phyloP scores from a whole-genome alignment of 441 rosid species.

The Euphorbia schlechtendalii region DNA sequence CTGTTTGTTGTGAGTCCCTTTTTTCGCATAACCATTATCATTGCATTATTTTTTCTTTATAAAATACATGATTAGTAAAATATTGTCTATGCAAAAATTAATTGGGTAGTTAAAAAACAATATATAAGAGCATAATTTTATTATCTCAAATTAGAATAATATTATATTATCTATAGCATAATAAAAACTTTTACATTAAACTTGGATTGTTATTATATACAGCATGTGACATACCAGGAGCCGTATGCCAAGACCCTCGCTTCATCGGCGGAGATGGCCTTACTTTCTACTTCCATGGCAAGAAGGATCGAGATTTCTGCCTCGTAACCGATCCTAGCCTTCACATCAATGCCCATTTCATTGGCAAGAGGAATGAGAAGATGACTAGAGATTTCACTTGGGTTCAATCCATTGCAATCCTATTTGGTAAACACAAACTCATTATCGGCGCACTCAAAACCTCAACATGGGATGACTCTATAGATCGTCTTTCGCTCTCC shows the following conservation, averaged over 20 bases:
- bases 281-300: slow-evolving; percentile 64
- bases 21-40: neutral
- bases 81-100: too few species aligned
- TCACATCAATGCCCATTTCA: slow-evolving; percentile 62
- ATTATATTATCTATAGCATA: too few species aligned
- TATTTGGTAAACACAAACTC: slow-evolving; percentile 41
- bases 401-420: slow-evolving; percentile 52
- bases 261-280: slow-evolving; percentile 62
- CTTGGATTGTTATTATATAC: too few species aligned
- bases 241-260: slow-evolving; percentile 58
- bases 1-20: slow-evolving; percentile 41
- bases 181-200: too few species aligned
- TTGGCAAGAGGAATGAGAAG: slow-evolving; percentile 41
- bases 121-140: too few species aligned
- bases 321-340: slow-evolving; percentile 51
- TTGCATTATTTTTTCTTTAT: neutral
- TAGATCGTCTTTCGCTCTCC: slow-evolving; percentile 37
- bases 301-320: slow-evolving; percentile 51
- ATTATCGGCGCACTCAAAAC: slow-evolving; percentile 49
- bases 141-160: too few species aligned
- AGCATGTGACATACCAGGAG: slow-evolving; percentile 49
- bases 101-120: too few species aligned
- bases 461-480: slow-evolving; percentile 49
- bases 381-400: slow-evolving; percentile 59
- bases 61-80: neutral